phyloP scores from a whole-genome alignment of 2,329 filamentous ascomycete species.

The Fonsecaea monophora region DNA sequence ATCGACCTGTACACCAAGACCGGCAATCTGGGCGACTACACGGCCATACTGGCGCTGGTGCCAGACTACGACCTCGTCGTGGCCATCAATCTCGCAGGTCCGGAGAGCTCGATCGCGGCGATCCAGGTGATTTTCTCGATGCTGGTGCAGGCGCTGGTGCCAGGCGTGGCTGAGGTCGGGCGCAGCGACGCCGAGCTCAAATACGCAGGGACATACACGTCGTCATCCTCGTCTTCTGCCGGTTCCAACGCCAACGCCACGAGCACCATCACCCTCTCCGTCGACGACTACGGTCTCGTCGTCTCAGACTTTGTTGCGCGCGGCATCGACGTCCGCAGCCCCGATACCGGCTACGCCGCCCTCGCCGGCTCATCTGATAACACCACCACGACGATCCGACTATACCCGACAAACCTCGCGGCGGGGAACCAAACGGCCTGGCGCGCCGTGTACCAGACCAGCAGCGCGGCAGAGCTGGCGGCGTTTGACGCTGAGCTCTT shows the following conservation, averaged over 20 bases:
- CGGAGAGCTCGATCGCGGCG: neutral
- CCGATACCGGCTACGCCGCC: neutral
- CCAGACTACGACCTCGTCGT: constrained; percentile 28
- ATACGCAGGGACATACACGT: constrained; percentile 9
- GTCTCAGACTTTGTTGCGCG: constrained; percentile 14
- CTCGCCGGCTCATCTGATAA: neutral
- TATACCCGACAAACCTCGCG: constrained; percentile 7
- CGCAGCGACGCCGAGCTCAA: constrained; percentile 14
- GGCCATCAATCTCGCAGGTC: constrained; percentile 9
- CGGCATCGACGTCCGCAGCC: constrained; percentile 8
- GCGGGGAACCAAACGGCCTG: constrained; percentile 14
- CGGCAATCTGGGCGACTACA: constrained; percentile 19
- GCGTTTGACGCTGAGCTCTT: constrained; percentile 14
- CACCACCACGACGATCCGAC: constrained; percentile 2
- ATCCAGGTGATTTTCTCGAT: constrained; percentile 7
- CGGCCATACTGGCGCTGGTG: constrained; percentile 15
- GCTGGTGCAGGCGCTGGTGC: constrained; percentile 14
- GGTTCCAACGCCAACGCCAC: neutral
- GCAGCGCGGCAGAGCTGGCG: constrained; percentile 2
- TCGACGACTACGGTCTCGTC: constrained; percentile 16
- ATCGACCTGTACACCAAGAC: constrained; percentile 24
- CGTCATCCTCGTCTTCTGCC: neutral
- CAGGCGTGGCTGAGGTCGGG: constrained; percentile 13
- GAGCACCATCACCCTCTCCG: constrained; percentile 7
- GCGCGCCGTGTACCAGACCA: constrained; percentile 13